Conservation (phyloP, 139 green algal genomes). For the Prasinococcaceae sp. region DNA sequence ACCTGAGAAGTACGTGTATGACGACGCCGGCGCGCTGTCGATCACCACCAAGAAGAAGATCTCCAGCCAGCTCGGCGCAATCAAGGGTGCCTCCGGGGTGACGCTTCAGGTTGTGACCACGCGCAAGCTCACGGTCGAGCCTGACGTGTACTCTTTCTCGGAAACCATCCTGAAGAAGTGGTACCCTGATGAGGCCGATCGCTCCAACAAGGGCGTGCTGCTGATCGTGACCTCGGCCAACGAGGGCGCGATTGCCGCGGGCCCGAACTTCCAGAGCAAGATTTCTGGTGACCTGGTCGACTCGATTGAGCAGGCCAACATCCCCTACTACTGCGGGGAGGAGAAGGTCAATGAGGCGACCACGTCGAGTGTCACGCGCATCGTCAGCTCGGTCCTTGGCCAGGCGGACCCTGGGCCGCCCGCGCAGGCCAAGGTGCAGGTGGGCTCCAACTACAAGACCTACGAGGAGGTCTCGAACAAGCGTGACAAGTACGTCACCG, state of each 20-base stretch:
- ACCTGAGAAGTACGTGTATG: conserved; percentile 65
- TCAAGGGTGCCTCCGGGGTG: conserved; percentile 12
- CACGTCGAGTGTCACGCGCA: conserved; percentile 48
- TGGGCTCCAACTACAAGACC: conserved; percentile 32
- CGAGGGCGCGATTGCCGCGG: conserved; percentile 84
- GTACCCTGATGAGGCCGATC: conserved; percentile 57
- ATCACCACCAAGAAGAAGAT: conserved; percentile 51
- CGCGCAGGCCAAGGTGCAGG: conserved; percentile 11
- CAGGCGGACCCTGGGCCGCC: conserved; percentile 38
- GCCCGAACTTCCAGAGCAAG: conserved; percentile 55
- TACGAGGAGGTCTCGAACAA: conserved; percentile 27
- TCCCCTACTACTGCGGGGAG: conserved; percentile 80
- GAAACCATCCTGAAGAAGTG: conserved; percentile 79
- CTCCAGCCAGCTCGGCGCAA: conserved; percentile 64
- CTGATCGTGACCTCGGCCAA: conserved; percentile 85
- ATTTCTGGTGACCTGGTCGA: conserved; percentile 91
- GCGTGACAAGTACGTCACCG: conserved; percentile 35
- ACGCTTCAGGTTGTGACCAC: conserved; percentile 82
- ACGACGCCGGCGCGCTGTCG: conserved; percentile 66
- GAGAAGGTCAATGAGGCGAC: conserved; percentile 88
- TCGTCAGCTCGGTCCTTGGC: conserved; percentile 61
- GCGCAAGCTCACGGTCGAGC: conserved; percentile 87
- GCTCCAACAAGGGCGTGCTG: conserved; percentile 78
- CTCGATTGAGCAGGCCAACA: conserved; percentile 73
- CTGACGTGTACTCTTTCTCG: conserved; percentile 80